Percentiles rank a stretch among this genome's conserved stretches.
Evolutionary conservation across 2,329 filamentous ascomycete species (phyloP).

Genomic region (Ascochyta viciae-villosae): DNA sequence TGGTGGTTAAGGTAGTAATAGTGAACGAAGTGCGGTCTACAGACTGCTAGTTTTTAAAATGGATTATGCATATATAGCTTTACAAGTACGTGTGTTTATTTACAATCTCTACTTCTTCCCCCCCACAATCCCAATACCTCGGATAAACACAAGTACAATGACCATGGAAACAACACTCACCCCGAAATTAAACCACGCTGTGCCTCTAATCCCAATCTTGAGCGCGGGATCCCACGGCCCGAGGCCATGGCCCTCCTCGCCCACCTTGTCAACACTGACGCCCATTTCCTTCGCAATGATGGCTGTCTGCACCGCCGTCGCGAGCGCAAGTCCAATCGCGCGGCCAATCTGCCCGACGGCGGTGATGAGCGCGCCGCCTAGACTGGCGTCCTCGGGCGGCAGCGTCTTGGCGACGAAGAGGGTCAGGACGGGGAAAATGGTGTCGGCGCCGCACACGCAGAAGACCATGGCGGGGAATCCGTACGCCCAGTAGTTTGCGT

Average conservation of each 20-base stretch:
- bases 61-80: too few species aligned
- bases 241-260: constrained; percentile 26
- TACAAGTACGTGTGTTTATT: too few species aligned
- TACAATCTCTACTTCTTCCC: background rate
- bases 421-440: constrained; percentile 69
- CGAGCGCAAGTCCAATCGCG: constrained; percentile 70
- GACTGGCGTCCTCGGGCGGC: constrained; percentile 68
- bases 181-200: constrained; percentile 51
- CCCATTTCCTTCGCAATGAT: constrained; percentile 49
- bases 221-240: constrained; percentile 39
- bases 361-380: constrained; percentile 73
- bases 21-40: too few species aligned
- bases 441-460: constrained; percentile 71
- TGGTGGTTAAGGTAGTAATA: too few species aligned
- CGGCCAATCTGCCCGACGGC: constrained; percentile 70
- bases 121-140: constrained; percentile 29
- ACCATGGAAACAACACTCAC: constrained; percentile 44
- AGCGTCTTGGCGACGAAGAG: constrained; percentile 71
- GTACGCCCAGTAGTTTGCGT: constrained; percentile 71
- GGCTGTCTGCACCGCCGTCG: constrained; percentile 69
- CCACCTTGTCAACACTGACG: constrained; percentile 37
- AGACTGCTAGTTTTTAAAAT: too few species aligned
- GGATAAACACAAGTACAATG: constrained; percentile 42
- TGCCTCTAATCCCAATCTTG: constrained; percentile 48
- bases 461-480: constrained; percentile 72